Evolutionary conservation across 208 protist genomes (phyloP), one percentile per base, ranked within the genome.

Genomic region (Wallacemonas sp.): DNA sequence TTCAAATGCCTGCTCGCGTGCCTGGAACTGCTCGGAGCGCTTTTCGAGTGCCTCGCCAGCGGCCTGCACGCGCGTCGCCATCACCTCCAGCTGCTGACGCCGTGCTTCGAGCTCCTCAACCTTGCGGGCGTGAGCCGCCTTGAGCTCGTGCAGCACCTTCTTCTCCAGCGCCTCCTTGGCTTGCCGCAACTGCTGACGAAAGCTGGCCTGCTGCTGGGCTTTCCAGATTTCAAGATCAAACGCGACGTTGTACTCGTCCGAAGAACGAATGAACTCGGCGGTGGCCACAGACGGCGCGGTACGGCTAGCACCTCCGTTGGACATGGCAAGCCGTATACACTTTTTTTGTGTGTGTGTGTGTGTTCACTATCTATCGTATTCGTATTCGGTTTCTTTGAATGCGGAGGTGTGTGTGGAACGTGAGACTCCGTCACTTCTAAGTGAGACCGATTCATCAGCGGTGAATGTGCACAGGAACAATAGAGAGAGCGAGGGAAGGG

Each of bases 221-320:
- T 95, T 95, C 90, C 93, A 97, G 47, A 97, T 80, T 61, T 97
- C 90, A 14, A 96, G 64, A 61, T 96, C 88, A 74, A 94, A 97
- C 14, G 87, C 90, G 14, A 85, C 83, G 4, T 81, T 78, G 70
- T 94, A 97, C 85, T 95, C 92, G 14, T 82, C 81, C 2, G 90
- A 90, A 41, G 65, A 79, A 17, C 92, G 85, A 33, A 94, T 73
- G 14, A 47, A 76, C 24, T 64, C 67, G 5, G 72, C 43, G 4
- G 69, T 52, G 1, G 68, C 43, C 1, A 63, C 73, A n/a, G n/a
- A n/a, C 43, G 57, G 12, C 23, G 43, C 43, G 17, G 68, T 39
- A 29, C 30, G n/a, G 14, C 17, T 34, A 2, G 52, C 11, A 29
- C 30, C 30, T 8, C 65, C 36, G 34, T 30, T 38, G 12, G 60